Evolutionary conservation across 305 asterid species (phyloP).

Genomic region (Solanum hybrid): DNA sequence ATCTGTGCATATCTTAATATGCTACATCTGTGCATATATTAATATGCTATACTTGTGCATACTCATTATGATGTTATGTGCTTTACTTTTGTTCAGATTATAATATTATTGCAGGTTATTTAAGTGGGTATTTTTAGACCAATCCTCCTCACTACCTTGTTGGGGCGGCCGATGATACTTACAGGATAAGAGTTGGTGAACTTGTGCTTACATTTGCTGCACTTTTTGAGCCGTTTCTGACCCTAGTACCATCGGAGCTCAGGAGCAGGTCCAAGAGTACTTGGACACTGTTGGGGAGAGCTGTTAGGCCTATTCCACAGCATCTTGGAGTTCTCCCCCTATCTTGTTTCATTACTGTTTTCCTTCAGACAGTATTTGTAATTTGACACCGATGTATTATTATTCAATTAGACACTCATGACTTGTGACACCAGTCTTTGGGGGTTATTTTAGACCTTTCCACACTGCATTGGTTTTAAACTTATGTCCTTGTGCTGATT

Average conservation of each 20-base stretch:
- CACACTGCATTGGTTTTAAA: neutral
- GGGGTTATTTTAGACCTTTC: neutral
- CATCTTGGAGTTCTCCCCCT: neutral
- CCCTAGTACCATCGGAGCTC: neutral
- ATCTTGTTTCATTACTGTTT: neutral
- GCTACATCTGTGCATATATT: neutral
- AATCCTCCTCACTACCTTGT: neutral
- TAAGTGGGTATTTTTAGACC: neutral
- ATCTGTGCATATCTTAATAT: neutral
- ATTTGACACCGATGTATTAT: neutral
- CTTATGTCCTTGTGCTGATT: neutral
- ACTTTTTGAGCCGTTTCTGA: neutral
- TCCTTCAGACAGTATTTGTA: neutral
- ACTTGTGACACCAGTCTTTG: neutral
- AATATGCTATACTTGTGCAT: neutral
- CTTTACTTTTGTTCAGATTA: neutral
- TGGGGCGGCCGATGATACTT: neutral
- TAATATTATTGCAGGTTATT: neutral
- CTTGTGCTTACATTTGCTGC: neutral
- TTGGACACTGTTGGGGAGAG: neutral
- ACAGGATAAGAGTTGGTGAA: neutral
- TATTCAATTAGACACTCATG: neutral
- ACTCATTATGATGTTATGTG: neutral
- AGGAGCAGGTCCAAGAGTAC: neutral
- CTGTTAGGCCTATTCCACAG: neutral